Base-by-base conservation (phyloP, 2,329 filamentous ascomycete species). In the Lecanicillium sp. region DNA sequence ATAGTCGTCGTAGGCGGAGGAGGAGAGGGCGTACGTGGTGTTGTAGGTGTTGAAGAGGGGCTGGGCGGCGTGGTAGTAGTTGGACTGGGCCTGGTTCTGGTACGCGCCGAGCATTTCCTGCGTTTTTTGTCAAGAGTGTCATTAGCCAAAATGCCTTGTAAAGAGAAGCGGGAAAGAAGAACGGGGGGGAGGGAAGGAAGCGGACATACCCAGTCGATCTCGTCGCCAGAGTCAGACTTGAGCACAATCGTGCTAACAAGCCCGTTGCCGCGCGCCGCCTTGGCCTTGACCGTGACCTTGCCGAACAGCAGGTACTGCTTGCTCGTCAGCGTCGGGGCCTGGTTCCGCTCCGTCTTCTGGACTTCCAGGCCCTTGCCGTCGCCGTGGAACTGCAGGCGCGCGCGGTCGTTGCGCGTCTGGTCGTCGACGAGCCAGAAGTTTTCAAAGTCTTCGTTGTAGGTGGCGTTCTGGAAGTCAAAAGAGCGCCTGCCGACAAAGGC, bases 221-320 rank as follows among this genome's bases (percentile, higher is more conserved):
- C 87, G 37, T 93, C 86, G 23, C 90, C 71, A 55, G 79, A 78
- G 60, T 91, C 86, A 1, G 85, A 90, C 65, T 88, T 83, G 54
- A 93, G 66, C 19, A 91, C 84, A 9, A 86, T 73, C 49, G 84
- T 86, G 65, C 84, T 90, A 53, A 93, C 83, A 51, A 91, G 86
- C 38, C 87, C 87, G 1, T 73, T 75, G 3, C 87, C 87, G 2
- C 83, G 77, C 19, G 86, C 84, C 10, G 85, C 78, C 62, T 86
- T 83, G 64, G 89, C 70, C 19, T 76, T 74, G 45, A 84, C 79
- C 36, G 86, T 81, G 52, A 89, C 80, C 55, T 79, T 81, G 46
- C 87, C 87, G 60, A 90, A 93, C 82, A 93, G 89, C 61, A 93
- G 84, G 68, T 91, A 91, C 75, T 84, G 88, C 55, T 83, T 75